Conservation (phyloP, 2,329 filamentous ascomycete species). For the Penicillium decumbens region DNA sequence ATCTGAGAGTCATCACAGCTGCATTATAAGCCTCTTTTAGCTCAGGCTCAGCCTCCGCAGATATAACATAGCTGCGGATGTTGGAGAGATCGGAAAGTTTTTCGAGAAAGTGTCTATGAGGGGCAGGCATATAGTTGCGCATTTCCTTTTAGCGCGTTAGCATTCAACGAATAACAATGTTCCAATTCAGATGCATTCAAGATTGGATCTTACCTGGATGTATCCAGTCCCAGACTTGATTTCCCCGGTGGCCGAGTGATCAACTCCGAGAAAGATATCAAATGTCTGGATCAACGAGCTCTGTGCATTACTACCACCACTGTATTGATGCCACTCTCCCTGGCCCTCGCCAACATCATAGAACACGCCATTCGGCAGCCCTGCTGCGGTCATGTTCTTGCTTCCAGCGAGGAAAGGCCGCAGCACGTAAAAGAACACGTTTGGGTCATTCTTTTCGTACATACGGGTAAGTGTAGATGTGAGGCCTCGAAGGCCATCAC, state of each 20-base stretch:
- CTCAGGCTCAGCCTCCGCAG: constrained; percentile 28
- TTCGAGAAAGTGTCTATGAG: constrained; percentile 49
- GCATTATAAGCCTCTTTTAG: constrained; percentile 46
- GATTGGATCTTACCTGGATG: constrained; percentile 26
- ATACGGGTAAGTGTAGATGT: constrained; percentile 46
- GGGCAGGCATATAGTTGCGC: constrained; percentile 53
- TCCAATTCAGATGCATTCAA: neutral
- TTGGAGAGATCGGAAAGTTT: constrained; percentile 45
- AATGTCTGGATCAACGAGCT: constrained; percentile 53
- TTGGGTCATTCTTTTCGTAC: constrained; percentile 48
- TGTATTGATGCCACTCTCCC: constrained; percentile 49
- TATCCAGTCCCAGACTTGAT: constrained; percentile 26
- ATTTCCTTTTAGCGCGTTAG: constrained; percentile 41
- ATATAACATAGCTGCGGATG: constrained; percentile 44
- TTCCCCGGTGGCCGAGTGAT: constrained; percentile 42
- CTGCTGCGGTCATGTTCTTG: constrained; percentile 51
- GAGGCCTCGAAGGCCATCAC: constrained; percentile 42
- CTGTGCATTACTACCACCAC: constrained; percentile 54
- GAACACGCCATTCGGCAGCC: constrained; percentile 50
- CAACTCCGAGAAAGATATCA: constrained; percentile 50
- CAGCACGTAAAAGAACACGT: constrained; percentile 51
- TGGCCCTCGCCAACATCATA: constrained; percentile 49
- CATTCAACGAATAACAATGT: neutral
- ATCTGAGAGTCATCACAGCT: constrained; percentile 43
- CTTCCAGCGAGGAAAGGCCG: constrained; percentile 51